A percentile compares a stretch with the other conserved stretches of the same genome.
Conservation (phyloP, 2,329 filamentous ascomycete genomes). For the Diaporthe sp. region DNA sequence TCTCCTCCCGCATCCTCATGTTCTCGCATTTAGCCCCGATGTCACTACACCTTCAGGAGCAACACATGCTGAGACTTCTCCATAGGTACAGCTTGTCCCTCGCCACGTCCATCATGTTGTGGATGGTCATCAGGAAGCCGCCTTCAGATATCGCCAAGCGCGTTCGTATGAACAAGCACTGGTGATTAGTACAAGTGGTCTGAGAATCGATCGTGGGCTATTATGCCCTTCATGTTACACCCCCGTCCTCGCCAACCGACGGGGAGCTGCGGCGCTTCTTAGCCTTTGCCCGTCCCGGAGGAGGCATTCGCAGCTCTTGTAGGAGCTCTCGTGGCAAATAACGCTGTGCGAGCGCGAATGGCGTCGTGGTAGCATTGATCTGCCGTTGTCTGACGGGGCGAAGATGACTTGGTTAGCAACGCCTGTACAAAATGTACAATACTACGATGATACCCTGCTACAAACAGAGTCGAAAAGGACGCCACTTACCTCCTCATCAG, state of each 20-base stretch:
- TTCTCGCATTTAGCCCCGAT: background rate
- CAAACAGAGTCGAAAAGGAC: conserved; percentile 42
- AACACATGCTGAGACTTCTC: conserved; percentile 28
- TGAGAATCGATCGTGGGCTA: background rate
- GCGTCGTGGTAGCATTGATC: conserved; percentile 76
- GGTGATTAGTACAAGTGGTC: conserved; percentile 59
- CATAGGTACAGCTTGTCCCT: conserved; percentile 85
- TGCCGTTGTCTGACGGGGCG: conserved; percentile 77
- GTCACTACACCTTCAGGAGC: conserved; percentile 1
- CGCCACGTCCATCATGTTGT: conserved; percentile 95
- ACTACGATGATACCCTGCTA: conserved; percentile 34
- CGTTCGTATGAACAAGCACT: conserved; percentile 81
- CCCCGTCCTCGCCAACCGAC: conserved; percentile 56
- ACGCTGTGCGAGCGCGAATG: conserved; percentile 87
- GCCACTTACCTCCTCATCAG: conserved; percentile 83
- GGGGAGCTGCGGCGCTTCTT: conserved; percentile 58
- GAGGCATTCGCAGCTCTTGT: conserved; percentile 82
- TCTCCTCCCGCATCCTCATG: background rate
- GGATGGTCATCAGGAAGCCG: conserved; percentile 93
- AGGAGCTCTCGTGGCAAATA: conserved; percentile 85
- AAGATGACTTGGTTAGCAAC: conserved; percentile 27
- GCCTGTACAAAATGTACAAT: conserved; percentile 29
- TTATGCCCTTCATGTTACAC: conserved; percentile 50
- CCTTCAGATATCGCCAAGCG: conserved; percentile 78
- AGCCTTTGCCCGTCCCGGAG: conserved; percentile 57